Conservation (phyloP, 768 basidiomycete genomes). For the Dendrothele bispora region DNA sequence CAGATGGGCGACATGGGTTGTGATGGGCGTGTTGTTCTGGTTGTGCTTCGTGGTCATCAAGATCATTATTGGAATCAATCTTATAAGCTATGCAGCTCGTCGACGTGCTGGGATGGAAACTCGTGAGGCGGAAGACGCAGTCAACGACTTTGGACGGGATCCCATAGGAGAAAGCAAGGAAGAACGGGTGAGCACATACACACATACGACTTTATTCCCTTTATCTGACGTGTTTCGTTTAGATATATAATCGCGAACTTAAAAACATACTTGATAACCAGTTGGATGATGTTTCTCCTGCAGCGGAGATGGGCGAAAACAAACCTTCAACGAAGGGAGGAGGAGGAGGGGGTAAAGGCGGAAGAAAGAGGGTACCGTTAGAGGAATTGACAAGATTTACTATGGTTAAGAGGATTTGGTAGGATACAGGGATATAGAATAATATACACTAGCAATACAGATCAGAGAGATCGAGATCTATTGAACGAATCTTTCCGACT, state of each 20-base stretch:
- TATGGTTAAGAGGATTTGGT: constrained; percentile 93
- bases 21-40: constrained; percentile 74
- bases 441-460: too few species aligned
- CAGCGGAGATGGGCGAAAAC: constrained; percentile 75
- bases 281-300: constrained; percentile 64
- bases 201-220: background rate
- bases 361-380: constrained; percentile 54
- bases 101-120: constrained; percentile 77
- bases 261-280: constrained; percentile 68
- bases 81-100: constrained; percentile 80
- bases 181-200: constrained; percentile 61
- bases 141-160: constrained; percentile 89
- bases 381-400: constrained; percentile 93
- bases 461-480: too few species aligned
- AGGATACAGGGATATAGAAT: constrained; percentile 11
- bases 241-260: constrained; percentile 84
- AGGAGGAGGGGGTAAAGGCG: constrained; percentile 23
- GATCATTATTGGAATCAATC: constrained; percentile 86
- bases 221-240: background rate
- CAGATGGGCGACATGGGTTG: constrained; percentile 62
- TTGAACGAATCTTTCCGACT: too few species aligned
- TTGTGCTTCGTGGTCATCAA: constrained; percentile 86
- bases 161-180: constrained; percentile 90
- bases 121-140: constrained; percentile 66
- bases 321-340: constrained; percentile 19